Percentiles rank a stretch among this genome's conserved stretches.
Evolutionary conservation across 1,284 basidiomycete species (phyloP).

Genomic region (Ceratobasidium sp.): DNA sequence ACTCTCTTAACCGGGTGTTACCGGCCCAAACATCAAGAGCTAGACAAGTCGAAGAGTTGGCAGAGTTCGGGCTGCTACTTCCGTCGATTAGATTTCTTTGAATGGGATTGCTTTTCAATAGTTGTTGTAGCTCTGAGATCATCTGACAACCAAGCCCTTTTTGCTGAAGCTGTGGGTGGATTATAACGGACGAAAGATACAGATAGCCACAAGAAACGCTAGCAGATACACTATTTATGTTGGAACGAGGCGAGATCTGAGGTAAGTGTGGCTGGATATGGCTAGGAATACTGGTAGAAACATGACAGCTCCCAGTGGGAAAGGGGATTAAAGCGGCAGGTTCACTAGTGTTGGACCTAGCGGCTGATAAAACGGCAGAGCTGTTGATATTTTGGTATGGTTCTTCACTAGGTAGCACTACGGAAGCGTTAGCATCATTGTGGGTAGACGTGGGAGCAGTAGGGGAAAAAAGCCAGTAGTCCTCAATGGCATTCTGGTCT

Average conservation of each 20-base stretch:
- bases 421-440: background rate
- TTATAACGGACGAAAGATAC: conserved; percentile 25
- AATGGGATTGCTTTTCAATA: background rate
- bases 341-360: background rate
- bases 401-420: too few species aligned
- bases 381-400: too few species aligned
- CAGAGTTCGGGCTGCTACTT: background rate
- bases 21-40: conserved; percentile 31
- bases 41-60: background rate
- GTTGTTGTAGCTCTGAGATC: conserved; percentile 16
- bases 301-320: conserved; percentile 17
- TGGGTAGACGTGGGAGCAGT: background rate
- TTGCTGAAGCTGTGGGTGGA: conserved; percentile 24
- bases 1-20: conserved; percentile 1
- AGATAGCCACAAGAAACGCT: background rate
- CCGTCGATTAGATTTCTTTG: background rate
- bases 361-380: background rate
- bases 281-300: background rate
- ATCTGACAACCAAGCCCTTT: conserved; percentile 18
- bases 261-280: conserved; percentile 21
- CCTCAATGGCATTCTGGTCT: background rate
- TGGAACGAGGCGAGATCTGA: background rate
- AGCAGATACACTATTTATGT: too few species aligned
- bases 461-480: conserved; percentile 23
- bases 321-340: background rate